phyloP scores from a whole-genome alignment of 805 yeast genomes.

The Jamesozyma jinghongensis region DNA sequence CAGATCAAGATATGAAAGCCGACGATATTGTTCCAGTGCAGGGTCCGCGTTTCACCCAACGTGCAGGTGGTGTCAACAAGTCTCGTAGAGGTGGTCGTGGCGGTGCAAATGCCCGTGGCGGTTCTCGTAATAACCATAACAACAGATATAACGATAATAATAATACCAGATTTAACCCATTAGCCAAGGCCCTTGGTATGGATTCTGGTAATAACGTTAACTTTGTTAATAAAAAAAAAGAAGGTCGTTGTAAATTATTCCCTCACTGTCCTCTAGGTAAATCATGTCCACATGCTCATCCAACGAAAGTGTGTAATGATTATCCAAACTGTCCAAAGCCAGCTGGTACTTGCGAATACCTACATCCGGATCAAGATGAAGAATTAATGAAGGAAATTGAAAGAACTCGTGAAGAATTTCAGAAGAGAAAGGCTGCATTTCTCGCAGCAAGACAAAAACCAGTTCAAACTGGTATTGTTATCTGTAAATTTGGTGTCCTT shows the following conservation, averaged over 20 bases:
- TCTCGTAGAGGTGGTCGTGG: constrained; percentile 14
- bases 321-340: constrained; percentile 72
- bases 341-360: constrained; percentile 71
- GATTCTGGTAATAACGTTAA: constrained; percentile 16
- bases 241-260: constrained; percentile 59
- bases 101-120: constrained; percentile 16
- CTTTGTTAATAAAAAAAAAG: constrained; percentile 40
- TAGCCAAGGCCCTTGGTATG: constrained; percentile 33
- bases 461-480: constrained; percentile 41
- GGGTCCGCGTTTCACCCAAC: constrained; percentile 17
- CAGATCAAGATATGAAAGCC: constrained; percentile 7
- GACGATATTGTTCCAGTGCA: constrained; percentile 8
- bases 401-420: constrained; percentile 45
- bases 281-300: constrained; percentile 71
- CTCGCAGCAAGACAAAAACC: constrained; percentile 30
- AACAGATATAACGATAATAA: constrained; percentile 19
- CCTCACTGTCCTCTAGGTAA: constrained; percentile 59
- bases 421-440: constrained; percentile 35
- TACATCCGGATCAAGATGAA: constrained; percentile 82
- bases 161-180: constrained; percentile 30
- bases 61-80: constrained; percentile 13
- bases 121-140: constrained; percentile 16
- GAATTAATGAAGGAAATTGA: constrained; percentile 60
- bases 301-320: constrained; percentile 62
- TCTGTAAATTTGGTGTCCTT: constrained; percentile 68